Evolutionary conservation across 2,329 filamentous ascomycete genomes (phyloP).

Genomic region (Aspergillus persii): DNA sequence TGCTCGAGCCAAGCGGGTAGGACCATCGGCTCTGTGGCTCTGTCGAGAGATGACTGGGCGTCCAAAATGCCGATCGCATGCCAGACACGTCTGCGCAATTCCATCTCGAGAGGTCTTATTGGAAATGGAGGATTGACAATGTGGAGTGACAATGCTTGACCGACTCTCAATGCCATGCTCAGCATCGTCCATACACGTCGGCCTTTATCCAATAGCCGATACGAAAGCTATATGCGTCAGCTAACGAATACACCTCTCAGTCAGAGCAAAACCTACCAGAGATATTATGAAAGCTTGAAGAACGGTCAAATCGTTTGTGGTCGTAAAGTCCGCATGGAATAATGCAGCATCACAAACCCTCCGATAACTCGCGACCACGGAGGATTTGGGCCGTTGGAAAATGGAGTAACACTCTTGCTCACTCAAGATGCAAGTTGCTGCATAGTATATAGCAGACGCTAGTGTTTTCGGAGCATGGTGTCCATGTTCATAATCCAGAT

Average conservation of each 20-base stretch:
- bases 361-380: slow-evolving; percentile 21
- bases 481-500: slow-evolving; percentile 29
- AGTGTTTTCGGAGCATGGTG: slow-evolving; percentile 27
- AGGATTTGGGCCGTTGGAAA: slow-evolving; percentile 19
- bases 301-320: slow-evolving; percentile 31
- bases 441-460: slow-evolving; percentile 26
- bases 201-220: slow-evolving; percentile 30
- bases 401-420: slow-evolving; percentile 22
- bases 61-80: slow-evolving; percentile 30
- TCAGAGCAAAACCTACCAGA: slow-evolving; percentile 16
- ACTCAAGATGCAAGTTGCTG: slow-evolving; percentile 24
- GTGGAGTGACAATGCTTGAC: slow-evolving; percentile 32
- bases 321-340: slow-evolving; percentile 26
- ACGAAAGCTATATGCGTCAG: slow-evolving; percentile 3
- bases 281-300: slow-evolving; percentile 34
- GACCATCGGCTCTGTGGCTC: slow-evolving; percentile 36
- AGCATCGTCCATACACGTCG: slow-evolving; percentile 35
- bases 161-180: slow-evolving; percentile 31
- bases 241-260: not conserved
- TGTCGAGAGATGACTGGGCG: slow-evolving; percentile 27
- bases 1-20: slow-evolving; percentile 27
- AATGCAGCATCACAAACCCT: slow-evolving; percentile 26
- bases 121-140: slow-evolving; percentile 27
- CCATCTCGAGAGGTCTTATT: slow-evolving; percentile 27
- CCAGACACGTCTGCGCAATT: slow-evolving; percentile 32